A percentile compares a stretch with the other conserved stretches of the same genome.
Evolutionary conservation across 2,329 filamentous ascomycete genomes (phyloP).

Genomic region (Allantophomopsis cytisporea): DNA sequence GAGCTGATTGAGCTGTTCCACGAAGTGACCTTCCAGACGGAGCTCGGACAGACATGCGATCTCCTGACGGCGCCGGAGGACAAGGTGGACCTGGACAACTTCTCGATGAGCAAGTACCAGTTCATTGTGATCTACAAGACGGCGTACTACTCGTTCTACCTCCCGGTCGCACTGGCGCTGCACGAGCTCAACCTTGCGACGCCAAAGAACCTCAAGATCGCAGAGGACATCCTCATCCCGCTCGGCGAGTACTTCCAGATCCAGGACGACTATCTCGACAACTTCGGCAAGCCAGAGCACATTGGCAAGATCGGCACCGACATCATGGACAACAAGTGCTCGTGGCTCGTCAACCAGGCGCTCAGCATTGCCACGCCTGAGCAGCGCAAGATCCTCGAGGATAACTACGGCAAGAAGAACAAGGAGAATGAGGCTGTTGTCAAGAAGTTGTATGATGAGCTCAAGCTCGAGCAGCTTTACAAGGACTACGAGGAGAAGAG

Average conservation of each 20-base stretch:
- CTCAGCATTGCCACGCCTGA: conserved; percentile 67
- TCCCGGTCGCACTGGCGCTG: conserved; percentile 84
- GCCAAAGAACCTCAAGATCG: conserved; percentile 75
- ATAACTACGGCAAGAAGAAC: conserved; percentile 92
- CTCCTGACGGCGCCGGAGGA: conserved; percentile 93
- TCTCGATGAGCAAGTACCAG: conserved; percentile 85
- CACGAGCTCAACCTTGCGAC: conserved; percentile 77
- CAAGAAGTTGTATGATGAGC: conserved; percentile 79
- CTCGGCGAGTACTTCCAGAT: conserved; percentile 99
- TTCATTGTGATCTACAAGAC: conserved; percentile 99
- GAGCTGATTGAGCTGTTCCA: conserved; percentile 95
- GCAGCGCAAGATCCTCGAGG: conserved; percentile 77
- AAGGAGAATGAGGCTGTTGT: conserved; percentile 67
- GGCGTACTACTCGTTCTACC: conserved; percentile 97
- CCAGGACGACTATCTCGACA: conserved; percentile 98
- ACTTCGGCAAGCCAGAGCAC: conserved; percentile 81
- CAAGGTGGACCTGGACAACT: conserved; percentile 83
- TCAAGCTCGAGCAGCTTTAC: conserved; percentile 75
- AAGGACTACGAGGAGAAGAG: conserved; percentile 80
- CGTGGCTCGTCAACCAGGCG: conserved; percentile 94
- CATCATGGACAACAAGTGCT: conserved; percentile 99
- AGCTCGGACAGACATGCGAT: conserved; percentile 89
- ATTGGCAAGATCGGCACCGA: conserved; percentile 99
- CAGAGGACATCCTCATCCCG: conserved; percentile 85
- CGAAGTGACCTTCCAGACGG: conserved; percentile 85